Percentiles rank a stretch among this genome's conserved stretches.
phyloP scores from a whole-genome alignment of 495 filamentous ascomycete species.

The Hyphodiscus hymeniophilus region DNA sequence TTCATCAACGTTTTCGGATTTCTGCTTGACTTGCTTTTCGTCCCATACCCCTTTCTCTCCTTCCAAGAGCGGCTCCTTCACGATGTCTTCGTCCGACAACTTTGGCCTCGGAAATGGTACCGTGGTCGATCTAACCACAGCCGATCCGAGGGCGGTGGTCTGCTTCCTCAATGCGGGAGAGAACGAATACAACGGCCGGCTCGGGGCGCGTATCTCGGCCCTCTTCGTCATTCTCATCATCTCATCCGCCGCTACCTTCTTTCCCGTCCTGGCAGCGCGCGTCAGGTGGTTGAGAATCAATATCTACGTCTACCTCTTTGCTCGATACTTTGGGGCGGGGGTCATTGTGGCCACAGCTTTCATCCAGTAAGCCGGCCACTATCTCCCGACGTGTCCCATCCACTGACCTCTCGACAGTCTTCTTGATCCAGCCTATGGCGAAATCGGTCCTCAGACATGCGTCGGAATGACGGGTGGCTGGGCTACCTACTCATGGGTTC shows the following conservation, averaged over 20 bases:
- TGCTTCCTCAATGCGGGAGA: slow-evolving; percentile 20
- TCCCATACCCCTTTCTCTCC: too few species aligned
- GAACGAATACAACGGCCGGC: slow-evolving; percentile 54
- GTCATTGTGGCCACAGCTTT: slow-evolving; percentile 69
- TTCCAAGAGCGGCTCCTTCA: too few species aligned
- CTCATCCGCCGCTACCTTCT: slow-evolving; percentile 49
- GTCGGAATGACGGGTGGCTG: slow-evolving; percentile 47
- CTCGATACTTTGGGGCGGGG: slow-evolving; percentile 64
- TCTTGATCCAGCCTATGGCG: slow-evolving; percentile 44
- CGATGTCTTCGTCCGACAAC: background rate
- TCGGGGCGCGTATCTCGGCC: slow-evolving; percentile 61
- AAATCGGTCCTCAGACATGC: slow-evolving; percentile 44
- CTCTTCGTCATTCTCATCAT: slow-evolving; percentile 68
- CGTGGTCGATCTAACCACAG: slow-evolving; percentile 14
- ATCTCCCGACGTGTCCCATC: slow-evolving; percentile 15
- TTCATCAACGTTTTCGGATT: too few species aligned
- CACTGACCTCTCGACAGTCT: slow-evolving; percentile 28
- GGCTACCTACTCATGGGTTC: slow-evolving; percentile 65
- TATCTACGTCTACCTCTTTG: slow-evolving; percentile 49
- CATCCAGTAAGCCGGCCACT: slow-evolving; percentile 44
- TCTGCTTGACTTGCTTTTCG: too few species aligned
- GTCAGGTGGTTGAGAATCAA: slow-evolving; percentile 43
- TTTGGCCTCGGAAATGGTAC: slow-evolving; percentile 2
- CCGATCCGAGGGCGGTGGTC: slow-evolving; percentile 9
- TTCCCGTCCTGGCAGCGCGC: slow-evolving; percentile 55